These are phyloP conservation scores for Cyclotella cryptica DNA, from an alignment of 108 stramenopile genomes.

Conservation along the genomic window DNA sequence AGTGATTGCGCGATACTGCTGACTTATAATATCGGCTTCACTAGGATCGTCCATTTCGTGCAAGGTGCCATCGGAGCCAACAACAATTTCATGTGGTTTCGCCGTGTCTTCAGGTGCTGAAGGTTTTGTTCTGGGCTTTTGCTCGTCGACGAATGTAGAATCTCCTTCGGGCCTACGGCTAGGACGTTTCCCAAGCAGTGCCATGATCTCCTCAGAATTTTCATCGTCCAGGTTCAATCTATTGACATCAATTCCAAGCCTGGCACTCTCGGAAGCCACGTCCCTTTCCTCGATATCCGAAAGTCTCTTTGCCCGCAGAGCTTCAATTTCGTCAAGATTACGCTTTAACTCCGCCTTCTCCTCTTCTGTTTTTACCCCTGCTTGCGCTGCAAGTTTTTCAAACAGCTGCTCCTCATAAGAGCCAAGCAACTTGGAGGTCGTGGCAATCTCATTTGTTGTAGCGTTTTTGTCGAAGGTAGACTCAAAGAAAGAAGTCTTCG, in stretches of 20 bases:
- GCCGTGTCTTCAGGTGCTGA: background rate
- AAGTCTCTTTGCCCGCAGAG: too few species aligned
- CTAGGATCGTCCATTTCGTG: conserved; percentile 23
- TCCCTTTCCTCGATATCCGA: too few species aligned
- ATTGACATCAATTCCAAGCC: too few species aligned
- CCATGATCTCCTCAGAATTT: too few species aligned
- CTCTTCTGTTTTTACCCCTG: conserved; percentile 65
- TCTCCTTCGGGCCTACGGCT: too few species aligned
- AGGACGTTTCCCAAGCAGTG: too few species aligned
- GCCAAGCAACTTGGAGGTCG: conserved; percentile 56
- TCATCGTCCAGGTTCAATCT: too few species aligned
- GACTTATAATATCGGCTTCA: conserved; percentile 52
- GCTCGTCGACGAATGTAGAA: too few species aligned
- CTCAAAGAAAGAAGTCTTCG: conserved; percentile 53
- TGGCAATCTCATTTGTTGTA: conserved; percentile 16
- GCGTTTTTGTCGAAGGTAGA: background rate
- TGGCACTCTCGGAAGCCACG: too few species aligned
- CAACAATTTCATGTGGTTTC: conserved; percentile 49
- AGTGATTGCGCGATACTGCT: conserved; percentile 62
- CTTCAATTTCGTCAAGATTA: conserved; percentile 55
- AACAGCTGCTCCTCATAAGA: conserved; percentile 77
- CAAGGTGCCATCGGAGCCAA: conserved; percentile 39
- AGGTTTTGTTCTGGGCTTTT: conserved; percentile 2
- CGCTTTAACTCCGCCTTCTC: conserved; percentile 68
- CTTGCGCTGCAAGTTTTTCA: conserved; percentile 53